Conservation (phyloP, 2,329 filamentous ascomycete genomes). For the Cladosporium sphaerospermum region DNA sequence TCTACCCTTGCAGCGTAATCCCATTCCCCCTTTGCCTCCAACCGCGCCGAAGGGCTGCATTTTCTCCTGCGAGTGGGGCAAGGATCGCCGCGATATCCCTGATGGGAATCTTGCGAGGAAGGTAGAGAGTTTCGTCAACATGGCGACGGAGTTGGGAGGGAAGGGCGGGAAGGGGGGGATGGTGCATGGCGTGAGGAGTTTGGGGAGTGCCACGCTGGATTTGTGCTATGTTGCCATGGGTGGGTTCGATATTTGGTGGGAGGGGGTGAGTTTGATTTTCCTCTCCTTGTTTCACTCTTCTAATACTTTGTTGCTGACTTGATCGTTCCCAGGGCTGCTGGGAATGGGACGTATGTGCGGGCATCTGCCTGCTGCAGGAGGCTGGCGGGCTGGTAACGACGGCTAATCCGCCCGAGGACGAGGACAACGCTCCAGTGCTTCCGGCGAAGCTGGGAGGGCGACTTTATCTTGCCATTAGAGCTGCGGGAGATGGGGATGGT, state of each 20-base stretch:
- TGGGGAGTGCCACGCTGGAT: slow-evolving; percentile 69
- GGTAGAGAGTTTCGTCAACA: slow-evolving; percentile 67
- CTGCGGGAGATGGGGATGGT: slow-evolving; percentile 54
- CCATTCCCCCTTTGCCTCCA: slow-evolving; percentile 56
- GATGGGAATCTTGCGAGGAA: slow-evolving; percentile 67
- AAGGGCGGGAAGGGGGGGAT: slow-evolving; percentile 64
- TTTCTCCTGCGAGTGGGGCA: slow-evolving; percentile 74
- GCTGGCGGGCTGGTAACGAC: slow-evolving; percentile 69
- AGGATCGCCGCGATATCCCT: slow-evolving; percentile 60
- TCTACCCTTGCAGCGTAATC: slow-evolving; percentile 58
- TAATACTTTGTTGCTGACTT: slow-evolving; percentile 12
- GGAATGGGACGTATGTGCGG: slow-evolving; percentile 78
- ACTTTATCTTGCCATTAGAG: slow-evolving; percentile 65
- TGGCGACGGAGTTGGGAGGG: slow-evolving; percentile 61
- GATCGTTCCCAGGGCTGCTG: slow-evolving; percentile 48
- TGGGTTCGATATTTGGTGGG: slow-evolving; percentile 72
- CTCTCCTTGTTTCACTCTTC: neutral
- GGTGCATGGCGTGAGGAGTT: slow-evolving; percentile 68
- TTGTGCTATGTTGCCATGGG: slow-evolving; percentile 71
- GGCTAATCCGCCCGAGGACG: slow-evolving; percentile 61
- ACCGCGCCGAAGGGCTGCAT: slow-evolving; percentile 63
- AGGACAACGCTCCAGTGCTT: slow-evolving; percentile 50
- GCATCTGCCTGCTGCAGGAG: slow-evolving; percentile 65
- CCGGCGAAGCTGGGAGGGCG: slow-evolving; percentile 60
- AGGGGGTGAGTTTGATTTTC: slow-evolving; percentile 43